Conservation (phyloP, 306 rosid genomes). For the Lathyrus oleraceus region DNA sequence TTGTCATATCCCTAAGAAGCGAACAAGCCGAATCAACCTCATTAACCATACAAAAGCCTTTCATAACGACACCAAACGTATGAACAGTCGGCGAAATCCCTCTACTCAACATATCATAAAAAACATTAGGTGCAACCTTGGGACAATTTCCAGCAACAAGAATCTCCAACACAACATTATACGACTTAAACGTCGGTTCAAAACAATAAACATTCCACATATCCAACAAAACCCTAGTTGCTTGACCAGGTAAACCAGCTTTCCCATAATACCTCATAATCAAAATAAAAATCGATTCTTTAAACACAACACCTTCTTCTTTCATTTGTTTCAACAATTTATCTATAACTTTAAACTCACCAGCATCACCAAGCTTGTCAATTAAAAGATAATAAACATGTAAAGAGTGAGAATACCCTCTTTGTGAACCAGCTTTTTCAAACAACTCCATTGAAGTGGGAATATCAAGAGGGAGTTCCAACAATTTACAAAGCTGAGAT, state of each 20-base stretch:
- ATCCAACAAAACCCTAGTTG: constrained; percentile 83
- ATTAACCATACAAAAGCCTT: constrained; percentile 69
- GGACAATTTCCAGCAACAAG: constrained; percentile 75
- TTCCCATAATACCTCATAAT: constrained; percentile 75
- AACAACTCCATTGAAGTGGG: constrained; percentile 75
- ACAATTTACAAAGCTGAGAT: constrained; percentile 65
- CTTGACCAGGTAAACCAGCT: constrained; percentile 82
- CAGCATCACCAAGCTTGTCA: constrained; percentile 75
- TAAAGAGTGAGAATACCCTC: constrained; percentile 73
- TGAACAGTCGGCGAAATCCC: constrained; percentile 67
- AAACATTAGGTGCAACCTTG: constrained; percentile 66
- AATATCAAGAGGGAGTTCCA: constrained; percentile 75
- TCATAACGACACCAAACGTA: constrained; percentile 82
- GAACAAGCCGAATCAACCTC: constrained; percentile 89
- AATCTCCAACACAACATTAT: constrained; percentile 76
- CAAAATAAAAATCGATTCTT: constrained; percentile 72
- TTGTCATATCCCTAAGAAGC: constrained; percentile 84
- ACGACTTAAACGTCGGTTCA: constrained; percentile 72
- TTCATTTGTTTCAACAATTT: constrained; percentile 75
- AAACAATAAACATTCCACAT: constrained; percentile 67
- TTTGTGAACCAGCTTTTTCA: constrained; percentile 64
- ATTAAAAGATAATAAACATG: constrained; percentile 60
- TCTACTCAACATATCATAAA: constrained; percentile 82
- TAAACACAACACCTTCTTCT: constrained; percentile 64
- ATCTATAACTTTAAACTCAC: constrained; percentile 71